Base-by-base conservation (phyloP, 352 stramenopile species). In the Pythium phragmitis region DNA sequence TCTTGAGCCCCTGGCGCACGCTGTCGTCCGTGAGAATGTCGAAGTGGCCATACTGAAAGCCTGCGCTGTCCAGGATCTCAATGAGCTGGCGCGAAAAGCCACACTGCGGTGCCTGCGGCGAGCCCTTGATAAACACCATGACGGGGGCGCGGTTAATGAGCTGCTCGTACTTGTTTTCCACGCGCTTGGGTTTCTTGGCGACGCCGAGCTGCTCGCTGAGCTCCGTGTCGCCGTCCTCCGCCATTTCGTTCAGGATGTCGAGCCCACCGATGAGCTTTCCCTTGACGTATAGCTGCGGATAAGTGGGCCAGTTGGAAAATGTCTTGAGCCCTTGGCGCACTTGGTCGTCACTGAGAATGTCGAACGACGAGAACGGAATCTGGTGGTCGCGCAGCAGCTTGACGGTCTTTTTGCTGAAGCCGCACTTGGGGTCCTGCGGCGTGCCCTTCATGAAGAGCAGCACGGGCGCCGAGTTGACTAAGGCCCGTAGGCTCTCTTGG, bases 71-170 rank as follows among this genome's bases (percentile, higher is more conserved):
- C 48, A 99, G 77, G 48, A 99, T 90, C 17, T 95, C 91, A 6
- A 99, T 80, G 26, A 99, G 93, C 75, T 98, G 87, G 28, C 92
- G 80, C 41, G 88, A 98, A 75, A 99, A 99, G 43, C 97, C 97
- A 61, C 97, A 99, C 71, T 93, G 82, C 26, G 97, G 97, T 26
- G 84, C 78, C 62, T 88, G 87, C 9, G 97, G 96, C 13, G 83
- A 76, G 56, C 87, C 97, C 75, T 99, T 99, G 91, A 99, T 99
- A 75, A 99, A 99, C 19, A 99, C 81, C 95, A 99, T 98, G 63
- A 99, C 91, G 4, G 82, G 81, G 30, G 89, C 82, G 49, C 85
- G 80, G 64, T 90, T 95, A 57, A 98, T 88, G 42, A 99, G 74
- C 73, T 93, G 77, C 57, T 89, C 70, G 59, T 98, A 92, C 67